These are phyloP conservation scores for Hibiscus syriacus DNA, from an alignment of 345 rosid species.

Conservation along the genomic window DNA sequence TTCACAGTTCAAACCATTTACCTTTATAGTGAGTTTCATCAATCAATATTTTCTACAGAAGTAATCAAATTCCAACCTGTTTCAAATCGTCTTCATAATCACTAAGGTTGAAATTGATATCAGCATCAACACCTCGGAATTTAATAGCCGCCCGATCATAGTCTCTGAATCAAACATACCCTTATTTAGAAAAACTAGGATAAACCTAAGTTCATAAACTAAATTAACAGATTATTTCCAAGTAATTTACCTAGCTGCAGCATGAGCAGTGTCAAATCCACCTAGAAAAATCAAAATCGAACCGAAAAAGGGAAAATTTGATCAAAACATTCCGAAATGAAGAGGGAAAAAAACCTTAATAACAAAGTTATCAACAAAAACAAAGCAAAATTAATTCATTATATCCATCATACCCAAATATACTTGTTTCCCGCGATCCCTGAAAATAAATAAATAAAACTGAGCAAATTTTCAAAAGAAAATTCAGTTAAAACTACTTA, in stretches of 20 bases:
- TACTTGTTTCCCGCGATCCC: conserved; percentile 98
- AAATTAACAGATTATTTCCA: neutral
- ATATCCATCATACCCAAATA: conserved; percentile 71
- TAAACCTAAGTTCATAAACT: neutral
- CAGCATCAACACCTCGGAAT: conserved; percentile 92
- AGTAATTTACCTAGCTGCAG: conserved; percentile 76
- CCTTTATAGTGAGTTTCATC: neutral
- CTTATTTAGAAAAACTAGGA: neutral
- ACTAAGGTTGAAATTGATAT: conserved; percentile 69
- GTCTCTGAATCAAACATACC: conserved; percentile 40
- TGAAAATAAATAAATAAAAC: conserved; percentile 20
- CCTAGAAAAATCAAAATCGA: conserved; percentile 39
- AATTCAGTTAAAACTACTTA: neutral
- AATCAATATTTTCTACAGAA: neutral
- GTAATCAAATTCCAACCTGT: conserved; percentile 41
- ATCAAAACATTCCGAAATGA: neutral
- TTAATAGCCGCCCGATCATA: conserved; percentile 96
- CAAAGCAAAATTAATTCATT: conserved; percentile 4
- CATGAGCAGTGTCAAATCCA: conserved; percentile 97
- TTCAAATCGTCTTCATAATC: conserved; percentile 88
- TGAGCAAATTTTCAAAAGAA: neutral
- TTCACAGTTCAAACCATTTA: neutral
- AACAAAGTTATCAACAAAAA: neutral
- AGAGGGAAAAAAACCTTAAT: neutral
- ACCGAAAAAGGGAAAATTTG: conserved; percentile 6